These are phyloP conservation scores for maize (Zea mays) DNA, from an alignment of 176 grass and related monocot species.

Conservation along the genomic window Zm-B73-REFERENCE-NAM-5.0 NC_050100.1:146858001-146858500, in stretches of 20 bases:
- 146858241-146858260: constrained; percentile 82
- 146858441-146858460: constrained; percentile 80
- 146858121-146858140: constrained; percentile 66
- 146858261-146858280: constrained; percentile 87
- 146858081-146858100: background rate
- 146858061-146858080: background rate
- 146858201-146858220: constrained; percentile 67
- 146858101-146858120: background rate
- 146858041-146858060: constrained; percentile 49
- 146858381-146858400: constrained; percentile 15
- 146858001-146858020: constrained; percentile 72
- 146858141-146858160: constrained; percentile 93
- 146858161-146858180: constrained; percentile 82
- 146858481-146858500: constrained; percentile 83
- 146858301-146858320: constrained; percentile 74
- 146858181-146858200: constrained; percentile 81
- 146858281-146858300: constrained; percentile 62
- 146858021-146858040: constrained; percentile 81
- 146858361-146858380: constrained; percentile 29
- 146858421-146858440: constrained; percentile 86
- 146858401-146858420: constrained; percentile 13
- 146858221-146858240: constrained; percentile 59
- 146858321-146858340: constrained; percentile 32
- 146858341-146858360: background rate
- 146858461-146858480: constrained; percentile 89